These are phyloP conservation scores for Rubroboletus pulcherrimus DNA, from an alignment of 768 basidiomycete species.

Conservation along the genomic window DNA sequence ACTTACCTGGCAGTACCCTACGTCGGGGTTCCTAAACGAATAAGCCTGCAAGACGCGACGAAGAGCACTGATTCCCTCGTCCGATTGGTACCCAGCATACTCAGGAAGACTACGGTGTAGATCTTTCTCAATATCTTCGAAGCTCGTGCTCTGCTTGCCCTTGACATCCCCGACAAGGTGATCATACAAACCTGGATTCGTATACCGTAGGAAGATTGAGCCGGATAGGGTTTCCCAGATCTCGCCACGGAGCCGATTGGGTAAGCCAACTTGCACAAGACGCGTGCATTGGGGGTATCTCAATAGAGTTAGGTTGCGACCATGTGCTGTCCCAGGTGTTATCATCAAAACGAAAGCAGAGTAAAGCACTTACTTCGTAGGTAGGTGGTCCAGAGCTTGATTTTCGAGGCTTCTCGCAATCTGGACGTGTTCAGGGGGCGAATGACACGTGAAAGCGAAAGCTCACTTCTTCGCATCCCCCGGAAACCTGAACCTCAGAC, in stretches of 20 bases:
- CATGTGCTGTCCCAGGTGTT: conserved; percentile 58
- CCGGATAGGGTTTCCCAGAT: conserved; percentile 98
- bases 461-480: conserved; percentile 88
- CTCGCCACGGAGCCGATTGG: conserved; percentile 91
- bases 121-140: conserved; percentile 99
- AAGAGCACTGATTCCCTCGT: conserved; percentile 80
- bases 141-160: conserved; percentile 79
- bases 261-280: conserved; percentile 95
- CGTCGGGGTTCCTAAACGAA: conserved; percentile 89
- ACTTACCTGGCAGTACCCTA: conserved; percentile 88
- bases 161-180: conserved; percentile 70
- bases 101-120: conserved; percentile 94
- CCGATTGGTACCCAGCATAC: conserved; percentile 91
- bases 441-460: neutral
- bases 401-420: conserved; percentile 87
- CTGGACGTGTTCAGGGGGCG: conserved; percentile 36
- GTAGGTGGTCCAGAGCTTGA: conserved; percentile 93
- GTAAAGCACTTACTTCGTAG: conserved; percentile 53
- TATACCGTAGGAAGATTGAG: conserved; percentile 85
- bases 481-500: conserved; percentile 82
- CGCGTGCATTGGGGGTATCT: conserved; percentile 96
- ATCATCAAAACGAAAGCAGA: conserved; percentile 7
- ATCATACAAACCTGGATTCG: conserved; percentile 80
- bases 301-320: conserved; percentile 90
- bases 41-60: conserved; percentile 92